Evolutionary conservation across 306 rosid genomes (phyloP), one percentile per base, ranked within the genome.

Genomic region (Chamaecrista fasciculata): DNA sequence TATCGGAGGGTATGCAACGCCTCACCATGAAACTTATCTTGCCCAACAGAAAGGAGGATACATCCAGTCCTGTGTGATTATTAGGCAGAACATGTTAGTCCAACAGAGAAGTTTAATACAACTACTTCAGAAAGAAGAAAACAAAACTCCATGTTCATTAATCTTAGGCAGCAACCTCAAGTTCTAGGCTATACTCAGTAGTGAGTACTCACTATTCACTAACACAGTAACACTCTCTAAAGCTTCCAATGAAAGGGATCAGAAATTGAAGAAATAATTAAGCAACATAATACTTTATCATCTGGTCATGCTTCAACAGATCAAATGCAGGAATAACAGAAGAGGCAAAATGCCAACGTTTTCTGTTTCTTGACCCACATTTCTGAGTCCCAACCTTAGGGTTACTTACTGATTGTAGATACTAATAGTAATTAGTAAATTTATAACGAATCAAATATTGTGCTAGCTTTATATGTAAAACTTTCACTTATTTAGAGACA

Each of bases 21-120:
- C 84, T 95, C 92, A 0, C 68, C 78, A 20, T 89, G 96, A 79
- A 95, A 95, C 66, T 87, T 81, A 73, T 75, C 75, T 70, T 95
- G 99, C 71, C 97, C 99, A 24, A 91, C 83, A 55, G 95, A 91
- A 55, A 95, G 91, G 63, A 95, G 78, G 62, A 91, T 76, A 70
- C 99, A 91, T 25, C 99, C 99, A 67, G 82, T 81, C 86, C 99
- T 95, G 97, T 26, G 62, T 78, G 77, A 76, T 76, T 42, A 67
- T 65, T 63, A 42, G 19, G 25, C 24, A 62, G n/a, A 47, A 26
- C 62, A 44, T 59, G 53, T 86, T 75, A 84, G 58, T 62, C 49
- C 62, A 18, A 28, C 36, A 7, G 28, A 59, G 34, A 48, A 28
- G 51, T 60, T 34, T 14, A 16, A 34, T 36, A 8, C 29, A 24